Evolutionary conservation across 164 flowering plant genomes (phyloP), one percentile per base, ranked within the genome.

Genomic region (Tetrastigma voinierianum): DNA sequence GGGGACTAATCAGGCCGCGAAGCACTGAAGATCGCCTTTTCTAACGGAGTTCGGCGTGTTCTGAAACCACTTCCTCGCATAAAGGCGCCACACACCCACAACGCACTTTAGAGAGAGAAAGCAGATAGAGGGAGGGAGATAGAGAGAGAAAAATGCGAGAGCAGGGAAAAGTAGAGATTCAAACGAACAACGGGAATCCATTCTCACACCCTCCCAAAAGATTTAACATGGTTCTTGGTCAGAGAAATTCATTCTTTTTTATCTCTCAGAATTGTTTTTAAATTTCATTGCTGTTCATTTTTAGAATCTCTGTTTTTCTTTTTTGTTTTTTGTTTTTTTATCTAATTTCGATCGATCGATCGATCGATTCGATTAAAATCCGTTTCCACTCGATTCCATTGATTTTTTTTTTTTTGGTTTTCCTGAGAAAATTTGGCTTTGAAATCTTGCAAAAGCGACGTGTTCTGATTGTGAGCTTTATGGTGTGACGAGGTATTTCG

Each of bases 11-110:
- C 40, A 32, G 18, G 20, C 54, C 66, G 64, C 67, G 67, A 61
- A 40, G 51, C 67, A 69, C 61, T 16, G 46, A 68, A 49, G 14
- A 4, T 60, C n/a, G 14, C 60, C 32, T 51, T 32, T n/a, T 2
- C 7, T 8, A 65, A 69, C 73, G 61, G 74, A 66, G 60, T 66
- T 70, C 67, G n/a, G 70, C 74, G 77, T 74, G 71, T 70, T 15
- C 55, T 70, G 49, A 69, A 69, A 59, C 58, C 59, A 24, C 62
- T 45, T n/a, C n/a, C n/a, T n/a, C n/a, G 62, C 46, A 59, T 59
- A 61, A 61, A 61, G 53, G 64, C 53, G 51, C 64, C 40, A 46
- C 40, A 51, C 20, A 10, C 53, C 40, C 24, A 6, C 6, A 6
- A 46, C 9, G 19, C 57, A 24, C 46, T 16, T 9, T 32, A 20